These are phyloP conservation scores for Fomitopsis palustris DNA, from an alignment of 1,284 basidiomycete species.

Conservation along the genomic window DNA sequence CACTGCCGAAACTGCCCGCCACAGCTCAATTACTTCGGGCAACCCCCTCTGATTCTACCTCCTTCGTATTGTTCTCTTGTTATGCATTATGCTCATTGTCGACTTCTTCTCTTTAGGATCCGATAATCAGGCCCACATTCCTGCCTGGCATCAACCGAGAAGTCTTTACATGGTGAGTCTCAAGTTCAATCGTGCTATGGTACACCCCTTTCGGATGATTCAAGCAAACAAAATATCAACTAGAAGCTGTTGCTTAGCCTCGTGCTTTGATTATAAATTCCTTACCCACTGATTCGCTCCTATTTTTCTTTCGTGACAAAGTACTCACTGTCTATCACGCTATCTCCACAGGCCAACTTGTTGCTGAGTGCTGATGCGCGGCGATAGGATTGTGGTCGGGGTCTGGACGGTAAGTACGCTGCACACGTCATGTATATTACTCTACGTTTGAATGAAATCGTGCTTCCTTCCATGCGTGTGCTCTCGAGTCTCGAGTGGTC, in stretches of 20 bases:
- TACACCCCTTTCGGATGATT: conserved; percentile 35
- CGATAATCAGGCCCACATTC: too few species aligned
- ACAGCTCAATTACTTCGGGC: conserved; percentile 81
- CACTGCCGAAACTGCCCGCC: conserved; percentile 84
- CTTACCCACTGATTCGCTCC: background rate
- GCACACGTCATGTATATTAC: background rate
- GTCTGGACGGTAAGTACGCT: background rate
- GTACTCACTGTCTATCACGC: background rate
- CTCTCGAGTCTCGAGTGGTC: too few species aligned
- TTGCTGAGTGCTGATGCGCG: too few species aligned
- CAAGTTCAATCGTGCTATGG: background rate
- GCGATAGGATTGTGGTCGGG: too few species aligned
- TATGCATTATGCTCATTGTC: conserved; percentile 6
- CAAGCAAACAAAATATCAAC: conserved; percentile 57
- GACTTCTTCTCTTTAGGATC: background rate
- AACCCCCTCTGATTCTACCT: conserved; percentile 59
- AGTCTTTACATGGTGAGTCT: too few species aligned
- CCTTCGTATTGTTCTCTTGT: background rate
- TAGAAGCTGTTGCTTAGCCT: conserved; percentile 83
- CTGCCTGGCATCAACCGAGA: too few species aligned
- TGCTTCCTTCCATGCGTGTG: too few species aligned
- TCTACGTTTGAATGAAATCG: background rate
- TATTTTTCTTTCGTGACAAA: background rate
- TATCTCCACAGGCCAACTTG: too few species aligned
- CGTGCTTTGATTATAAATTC: conserved; percentile 54